Base-by-base conservation (phyloP, 495 filamentous ascomycete genomes). In the Penicillium manginii region DNA sequence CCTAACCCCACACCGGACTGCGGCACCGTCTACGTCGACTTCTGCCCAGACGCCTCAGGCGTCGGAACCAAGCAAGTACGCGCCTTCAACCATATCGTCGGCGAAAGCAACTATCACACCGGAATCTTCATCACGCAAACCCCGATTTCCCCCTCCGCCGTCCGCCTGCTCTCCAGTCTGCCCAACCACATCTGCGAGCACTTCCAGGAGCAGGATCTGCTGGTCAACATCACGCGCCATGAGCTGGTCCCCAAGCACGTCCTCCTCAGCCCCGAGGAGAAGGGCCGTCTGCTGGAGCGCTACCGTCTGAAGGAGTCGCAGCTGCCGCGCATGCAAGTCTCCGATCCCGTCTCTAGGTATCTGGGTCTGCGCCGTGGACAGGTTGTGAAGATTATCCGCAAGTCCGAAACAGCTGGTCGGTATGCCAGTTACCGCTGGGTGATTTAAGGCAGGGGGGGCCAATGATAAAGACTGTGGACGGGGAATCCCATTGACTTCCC, bases 181-280 rank as follows among this genome's bases (percentile, higher is more conserved):
- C 86, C 89, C 82, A 62, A 66, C 84, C 89, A 74, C 39, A 85
- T 90, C 65, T 90, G 97, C 66, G 94, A 98, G 80, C 89, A 89
- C 64, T 98, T 98, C 82, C 81, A 92, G 58, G 96, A 98, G 78
- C 87, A 92, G 76, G 93, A 98, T 76, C 76, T 98, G 66, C 82
- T 98, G 46, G 92, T 98, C 69, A 98, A 98, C 75, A 98, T 98
- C 73, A 98, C 93, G 22, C 91, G 92, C 68, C 94, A 98, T 78
- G 92, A 98, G 76, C 85, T 98, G 15, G 94, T 98, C 17, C 94
- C 94, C 29, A 93, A 90, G 69, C 94, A 98, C 70, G 86, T 97
- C 18, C 78, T 98, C 50, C 83, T 98, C 42, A 93, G 89, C 68
- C 83, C 86, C 42, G 92, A 94, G 67, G 96, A 98, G 82, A 97